These are phyloP conservation scores for Aspergillus intermedius DNA, from an alignment of 2,329 filamentous ascomycete genomes.

Conservation along the genomic window DNA sequence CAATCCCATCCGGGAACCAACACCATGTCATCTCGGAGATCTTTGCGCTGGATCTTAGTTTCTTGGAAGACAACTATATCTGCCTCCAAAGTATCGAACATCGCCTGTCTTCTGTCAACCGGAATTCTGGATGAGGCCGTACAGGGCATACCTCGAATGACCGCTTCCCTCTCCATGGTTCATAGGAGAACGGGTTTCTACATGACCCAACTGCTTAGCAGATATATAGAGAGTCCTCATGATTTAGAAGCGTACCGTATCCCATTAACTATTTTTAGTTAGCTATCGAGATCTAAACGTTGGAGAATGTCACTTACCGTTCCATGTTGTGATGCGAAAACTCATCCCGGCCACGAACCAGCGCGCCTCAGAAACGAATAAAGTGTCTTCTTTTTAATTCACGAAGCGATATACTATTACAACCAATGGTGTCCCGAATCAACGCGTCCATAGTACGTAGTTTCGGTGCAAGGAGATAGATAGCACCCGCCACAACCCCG, in stretches of 20 bases:
- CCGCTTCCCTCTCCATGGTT: slow-evolving; percentile 69
- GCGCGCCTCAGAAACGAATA: background rate
- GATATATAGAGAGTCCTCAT: background rate
- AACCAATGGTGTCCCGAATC: background rate
- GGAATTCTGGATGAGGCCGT: background rate
- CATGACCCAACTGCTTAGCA: background rate
- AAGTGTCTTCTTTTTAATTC: background rate
- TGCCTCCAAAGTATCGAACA: slow-evolving; percentile 89
- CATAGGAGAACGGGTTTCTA: slow-evolving; percentile 76
- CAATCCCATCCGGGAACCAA: slow-evolving; percentile 92
- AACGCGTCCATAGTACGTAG: background rate
- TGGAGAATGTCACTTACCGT: slow-evolving; percentile 50
- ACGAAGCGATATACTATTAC: background rate
- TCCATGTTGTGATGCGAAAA: slow-evolving; percentile 79
- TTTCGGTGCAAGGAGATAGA: background rate
- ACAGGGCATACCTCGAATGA: slow-evolving; percentile 55
- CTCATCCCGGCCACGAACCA: slow-evolving; percentile 49
- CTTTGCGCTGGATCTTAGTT: slow-evolving; percentile 90
- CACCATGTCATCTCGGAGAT: slow-evolving; percentile 91
- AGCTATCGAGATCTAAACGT: background rate
- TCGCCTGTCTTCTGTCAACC: slow-evolving; percentile 49
- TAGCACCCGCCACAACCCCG: background rate
- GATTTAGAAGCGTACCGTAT: slow-evolving; percentile 52
- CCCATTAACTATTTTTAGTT: slow-evolving; percentile 60
- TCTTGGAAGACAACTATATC: slow-evolving; percentile 96